Evolutionary conservation across 1,284 basidiomycete species (phyloP), one percentile per base, ranked within the genome.

Genomic region (Rhodotorula sp.): DNA sequence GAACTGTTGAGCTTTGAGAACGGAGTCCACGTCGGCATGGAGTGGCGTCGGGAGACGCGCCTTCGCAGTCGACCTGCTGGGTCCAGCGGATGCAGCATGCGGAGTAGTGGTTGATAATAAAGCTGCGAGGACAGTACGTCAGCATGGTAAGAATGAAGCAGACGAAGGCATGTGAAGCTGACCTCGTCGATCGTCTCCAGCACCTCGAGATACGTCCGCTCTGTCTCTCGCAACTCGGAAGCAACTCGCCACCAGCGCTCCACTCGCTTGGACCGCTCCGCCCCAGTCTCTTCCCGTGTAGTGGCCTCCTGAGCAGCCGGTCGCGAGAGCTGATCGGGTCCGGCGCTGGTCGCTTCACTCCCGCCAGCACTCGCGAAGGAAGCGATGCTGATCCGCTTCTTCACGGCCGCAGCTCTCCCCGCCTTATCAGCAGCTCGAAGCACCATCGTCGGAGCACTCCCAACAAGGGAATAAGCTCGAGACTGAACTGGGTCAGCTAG

Each of bases 181-280:
- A 91, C 91, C 69, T 87, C 85, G 80, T 93, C 89, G 67, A 94
- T 87, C 66, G 92, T 83, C 73, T 91, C 88, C 49, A 94, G 83
- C 15, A 91, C 90, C 75, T 87, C 85, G 20, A 91, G 85, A 77
- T 93, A 93, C 0, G 87, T 85, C 77, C 84, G 86, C 82, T 94
- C 91, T 0, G 91, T 92, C 67, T 88, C 87, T 74, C 87, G 86
- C 72, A 94, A 87, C 79, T 94, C 92, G 64, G 86, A 83, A 22
- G 91, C 84, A 46, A 93, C 82, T 77, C 85, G 86, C 56, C 83
- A 80, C 63, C 86, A 81, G 76, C 86, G 88, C 58, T 79, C 78
- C 48, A 60, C 72, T 46, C 75, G 49, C 58, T 67, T 70, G 14
- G 15, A 51, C 37, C 63, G 53, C n/a, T 68, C 66, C 0, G 42